Base-by-base conservation (phyloP, 768 basidiomycete species). In the Hericium rajendrae region DNA sequence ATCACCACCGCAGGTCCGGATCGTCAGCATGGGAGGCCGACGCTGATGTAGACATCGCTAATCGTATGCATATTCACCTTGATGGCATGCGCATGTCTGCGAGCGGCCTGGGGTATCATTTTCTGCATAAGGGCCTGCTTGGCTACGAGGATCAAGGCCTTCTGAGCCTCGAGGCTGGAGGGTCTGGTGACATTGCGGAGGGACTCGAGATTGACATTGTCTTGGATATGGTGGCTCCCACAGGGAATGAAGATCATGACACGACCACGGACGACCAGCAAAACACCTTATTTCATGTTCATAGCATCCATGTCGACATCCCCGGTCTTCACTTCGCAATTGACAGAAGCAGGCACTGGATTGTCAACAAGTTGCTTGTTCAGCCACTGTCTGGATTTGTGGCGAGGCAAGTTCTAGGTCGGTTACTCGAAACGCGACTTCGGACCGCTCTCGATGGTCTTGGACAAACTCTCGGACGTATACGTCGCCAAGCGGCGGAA, bases 121-220 rank as follows among this genome's bases (percentile, higher is more conserved):
- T 65, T 12, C 60, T 52, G 22, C 62, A 60, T 55, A 65, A 62
- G 54, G 56, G 66, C 48, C 58, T 56, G 52, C 28, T 60, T 18
- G 59, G 62, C 18, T 69, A 67, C 51, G 60, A 65, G 48, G 68
- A 69, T 48, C 61, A 67, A 41, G 68, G 68, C 22, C 59, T 68
- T 6, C 22, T 67, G 28, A 66, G 60, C 41, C 54, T 62, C 37
- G 55, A 55, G 40, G 46, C 60, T 2, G 63, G 63, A 11, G 46
- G 48, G 5, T 41, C 40, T 16, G 49, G 26, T 11, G 48, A 9
- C 16, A 26, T 51, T 2, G 57, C 53, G 15, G 50, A 59, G 15
- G 62, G 58, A 38, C 40, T 63, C 24, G 26, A 53, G 38, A 38
- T 32, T 16, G 39, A 41, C 26, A 26, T 62, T 11, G 51, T 53